Conservation (phyloP, 2,329 filamentous ascomycete genomes). For the Trichoderma sp. region DNA sequence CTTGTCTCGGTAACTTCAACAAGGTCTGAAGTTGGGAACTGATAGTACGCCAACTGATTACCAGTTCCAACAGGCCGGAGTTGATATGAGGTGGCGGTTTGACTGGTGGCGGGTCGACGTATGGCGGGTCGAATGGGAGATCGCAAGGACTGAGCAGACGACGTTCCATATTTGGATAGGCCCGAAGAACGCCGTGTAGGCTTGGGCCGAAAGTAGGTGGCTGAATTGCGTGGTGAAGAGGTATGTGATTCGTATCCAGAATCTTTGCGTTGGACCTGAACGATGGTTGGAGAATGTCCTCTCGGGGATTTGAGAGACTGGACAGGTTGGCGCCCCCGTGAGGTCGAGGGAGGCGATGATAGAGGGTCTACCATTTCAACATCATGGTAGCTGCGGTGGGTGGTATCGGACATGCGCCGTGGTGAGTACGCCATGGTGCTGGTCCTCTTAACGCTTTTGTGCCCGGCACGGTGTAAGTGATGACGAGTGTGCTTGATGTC, state of each 20-base stretch:
- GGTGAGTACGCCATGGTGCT: slow-evolving; percentile 20
- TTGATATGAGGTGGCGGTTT: slow-evolving; percentile 32
- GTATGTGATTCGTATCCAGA: slow-evolving; percentile 61
- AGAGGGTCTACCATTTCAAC: slow-evolving; percentile 52
- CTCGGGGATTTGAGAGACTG: slow-evolving; percentile 33
- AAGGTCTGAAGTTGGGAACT: slow-evolving; percentile 53
- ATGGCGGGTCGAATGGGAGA: slow-evolving; percentile 48
- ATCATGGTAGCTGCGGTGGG: slow-evolving; percentile 60
- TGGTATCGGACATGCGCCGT: slow-evolving; percentile 52
- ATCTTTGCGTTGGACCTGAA: slow-evolving; percentile 58
- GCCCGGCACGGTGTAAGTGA: slow-evolving; percentile 18
- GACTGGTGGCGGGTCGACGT: slow-evolving; percentile 45
- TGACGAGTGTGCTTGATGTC: neutral
- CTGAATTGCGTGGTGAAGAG: slow-evolving; percentile 45
- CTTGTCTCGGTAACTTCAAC: slow-evolving; percentile 36
- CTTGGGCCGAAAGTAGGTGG: slow-evolving; percentile 39
- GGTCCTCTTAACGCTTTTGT: neutral
- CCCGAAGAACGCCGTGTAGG: slow-evolving; percentile 43
- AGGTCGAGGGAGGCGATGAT: slow-evolving; percentile 35
- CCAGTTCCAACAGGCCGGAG: slow-evolving; percentile 42
- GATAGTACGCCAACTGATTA: slow-evolving; percentile 50
- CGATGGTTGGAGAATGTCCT: slow-evolving; percentile 40
- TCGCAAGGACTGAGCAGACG: slow-evolving; percentile 35
- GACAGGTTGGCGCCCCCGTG: slow-evolving; percentile 34
- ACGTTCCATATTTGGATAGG: slow-evolving; percentile 35